These are phyloP conservation scores for Pichia sp. DNA, from an alignment of 1,139 yeast species.

Conservation along the genomic window DNA sequence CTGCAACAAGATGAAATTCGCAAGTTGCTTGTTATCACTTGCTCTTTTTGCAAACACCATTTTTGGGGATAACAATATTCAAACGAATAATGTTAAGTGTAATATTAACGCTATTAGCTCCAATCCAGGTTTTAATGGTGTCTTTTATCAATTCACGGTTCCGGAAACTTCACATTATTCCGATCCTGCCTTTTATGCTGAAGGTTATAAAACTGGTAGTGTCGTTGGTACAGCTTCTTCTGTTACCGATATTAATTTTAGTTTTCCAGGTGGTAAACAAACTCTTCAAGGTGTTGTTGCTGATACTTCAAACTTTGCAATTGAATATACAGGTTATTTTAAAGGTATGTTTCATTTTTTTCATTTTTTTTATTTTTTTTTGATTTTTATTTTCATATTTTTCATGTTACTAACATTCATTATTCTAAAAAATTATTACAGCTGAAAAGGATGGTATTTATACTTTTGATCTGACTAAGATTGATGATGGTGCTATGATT, in stretches of 20 bases:
- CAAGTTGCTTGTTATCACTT: background rate
- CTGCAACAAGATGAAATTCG: background rate
- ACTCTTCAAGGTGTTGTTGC: conserved; percentile 2
- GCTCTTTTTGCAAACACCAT: background rate
- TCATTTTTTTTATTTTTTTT: background rate
- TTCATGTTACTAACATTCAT: background rate
- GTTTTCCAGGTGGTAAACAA: conserved; percentile 5
- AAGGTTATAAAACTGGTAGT: conserved; percentile 3
- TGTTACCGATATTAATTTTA: conserved; percentile 3
- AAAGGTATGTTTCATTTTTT: conserved; percentile 12
- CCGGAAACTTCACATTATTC: conserved; percentile 1
- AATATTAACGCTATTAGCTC: conserved; percentile 8
- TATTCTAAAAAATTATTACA: background rate
- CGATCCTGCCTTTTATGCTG: conserved; percentile 5
- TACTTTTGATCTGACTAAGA: conserved; percentile 16
- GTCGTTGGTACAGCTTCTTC: background rate
- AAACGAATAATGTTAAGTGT: conserved; percentile 8
- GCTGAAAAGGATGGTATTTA: conserved; percentile 26
- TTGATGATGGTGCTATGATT: conserved; percentile 28
- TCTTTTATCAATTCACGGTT: conserved; percentile 2
- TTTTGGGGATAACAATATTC: background rate
- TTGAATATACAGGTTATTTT: conserved; percentile 14
- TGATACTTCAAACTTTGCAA: conserved; percentile 9
- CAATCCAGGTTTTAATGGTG: conserved; percentile 7
- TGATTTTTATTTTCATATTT: background rate